These are phyloP conservation scores for Phytophthora megakarya DNA, from an alignment of 352 stramenopile genomes.

Conservation along the genomic window DNA sequence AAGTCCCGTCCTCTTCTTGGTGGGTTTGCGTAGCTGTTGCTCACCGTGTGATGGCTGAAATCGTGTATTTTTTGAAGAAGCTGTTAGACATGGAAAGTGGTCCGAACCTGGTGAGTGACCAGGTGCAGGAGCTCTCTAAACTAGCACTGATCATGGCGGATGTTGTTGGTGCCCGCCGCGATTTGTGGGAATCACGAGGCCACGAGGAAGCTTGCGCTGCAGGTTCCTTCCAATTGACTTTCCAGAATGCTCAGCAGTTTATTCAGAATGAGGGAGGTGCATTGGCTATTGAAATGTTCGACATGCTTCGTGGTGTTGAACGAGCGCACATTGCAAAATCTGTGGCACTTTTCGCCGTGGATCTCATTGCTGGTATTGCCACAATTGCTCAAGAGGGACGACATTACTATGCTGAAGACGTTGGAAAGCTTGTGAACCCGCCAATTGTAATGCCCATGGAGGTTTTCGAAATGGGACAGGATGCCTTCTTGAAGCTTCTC, in stretches of 20 bases:
- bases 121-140: conserved; percentile 61
- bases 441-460: conserved; percentile 52
- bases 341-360: conserved; percentile 52
- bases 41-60: conserved; percentile 58
- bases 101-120: conserved; percentile 39
- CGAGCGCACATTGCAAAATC: conserved; percentile 53
- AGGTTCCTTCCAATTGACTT: conserved; percentile 57
- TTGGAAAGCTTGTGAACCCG: conserved; percentile 46
- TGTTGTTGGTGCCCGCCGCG: conserved; percentile 47
- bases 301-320: conserved; percentile 50
- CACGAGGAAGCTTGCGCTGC: conserved; percentile 39
- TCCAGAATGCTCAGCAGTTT: conserved; percentile 62
- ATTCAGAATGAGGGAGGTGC: conserved; percentile 63
- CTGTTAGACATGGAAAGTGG: conserved; percentile 48
- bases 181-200: conserved; percentile 46
- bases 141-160: conserved; percentile 60
- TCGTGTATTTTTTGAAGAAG: conserved; percentile 65
- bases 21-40: conserved; percentile 58
- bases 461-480: conserved; percentile 60
- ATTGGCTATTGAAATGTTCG: conserved; percentile 63
- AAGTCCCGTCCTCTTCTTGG: conserved; percentile 56
- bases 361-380: conserved; percentile 46
- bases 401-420: conserved; percentile 49
- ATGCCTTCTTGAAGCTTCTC: conserved; percentile 52
- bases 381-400: conserved; percentile 53